phyloP scores from a whole-genome alignment of 129 eudicot species.

The Erigeron canadensis region DNA sequence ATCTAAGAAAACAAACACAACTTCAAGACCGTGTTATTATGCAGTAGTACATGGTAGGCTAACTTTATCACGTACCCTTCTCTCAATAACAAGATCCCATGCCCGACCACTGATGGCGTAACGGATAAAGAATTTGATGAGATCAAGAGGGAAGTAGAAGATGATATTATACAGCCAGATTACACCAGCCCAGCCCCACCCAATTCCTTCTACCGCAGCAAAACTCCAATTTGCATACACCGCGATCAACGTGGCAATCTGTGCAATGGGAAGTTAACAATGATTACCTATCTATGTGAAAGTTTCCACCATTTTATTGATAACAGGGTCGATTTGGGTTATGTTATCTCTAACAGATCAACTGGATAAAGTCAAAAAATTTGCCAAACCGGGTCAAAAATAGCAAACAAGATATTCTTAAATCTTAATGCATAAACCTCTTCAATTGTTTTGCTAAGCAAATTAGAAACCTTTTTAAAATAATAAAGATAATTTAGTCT shows the following conservation, averaged over 20 bases:
- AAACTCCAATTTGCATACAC: constrained; percentile 77
- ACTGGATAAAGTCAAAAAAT: background rate
- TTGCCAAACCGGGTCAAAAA: too few species aligned
- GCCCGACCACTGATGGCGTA: constrained; percentile 87
- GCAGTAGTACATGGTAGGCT: background rate
- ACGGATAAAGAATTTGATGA: constrained; percentile 65
- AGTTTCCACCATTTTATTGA: too few species aligned
- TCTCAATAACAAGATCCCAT: constrained; percentile 93
- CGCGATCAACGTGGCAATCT: constrained; percentile 68
- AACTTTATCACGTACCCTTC: constrained; percentile 50
- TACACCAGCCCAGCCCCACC: constrained; percentile 90
- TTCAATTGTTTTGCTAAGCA: background rate
- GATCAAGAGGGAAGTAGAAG: constrained; percentile 73
- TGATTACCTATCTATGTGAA: background rate
- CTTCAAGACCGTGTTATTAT: background rate
- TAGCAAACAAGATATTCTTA: background rate
- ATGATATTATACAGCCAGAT: constrained; percentile 72
- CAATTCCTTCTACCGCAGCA: constrained; percentile 60
- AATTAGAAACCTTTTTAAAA: background rate
- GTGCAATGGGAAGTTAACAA: background rate
- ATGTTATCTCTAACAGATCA: background rate
- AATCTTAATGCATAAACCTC: background rate
- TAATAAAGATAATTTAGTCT: background rate
- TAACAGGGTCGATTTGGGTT: background rate
- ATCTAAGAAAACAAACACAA: constrained; percentile 39